Conservation (phyloP, 306 rosid species). For the Rosa multiflora region DNA sequence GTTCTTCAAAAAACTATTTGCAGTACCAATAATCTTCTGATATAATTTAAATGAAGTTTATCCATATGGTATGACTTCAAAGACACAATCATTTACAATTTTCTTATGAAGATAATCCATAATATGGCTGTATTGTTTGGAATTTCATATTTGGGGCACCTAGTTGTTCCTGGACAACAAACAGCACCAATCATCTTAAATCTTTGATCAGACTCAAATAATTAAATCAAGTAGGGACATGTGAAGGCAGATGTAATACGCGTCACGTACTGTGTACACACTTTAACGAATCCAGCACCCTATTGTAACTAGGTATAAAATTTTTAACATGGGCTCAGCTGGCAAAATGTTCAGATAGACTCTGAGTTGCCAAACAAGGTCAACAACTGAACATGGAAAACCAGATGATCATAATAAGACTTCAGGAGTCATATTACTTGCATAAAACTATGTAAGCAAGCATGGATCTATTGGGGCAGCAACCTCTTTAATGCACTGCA, state of each 20-base stretch:
- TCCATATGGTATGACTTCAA: neutral
- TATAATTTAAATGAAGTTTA: neutral
- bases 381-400: neutral
- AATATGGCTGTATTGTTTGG: neutral
- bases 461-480: neutral
- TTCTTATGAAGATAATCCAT: neutral
- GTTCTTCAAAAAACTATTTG: neutral
- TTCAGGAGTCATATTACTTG: neutral
- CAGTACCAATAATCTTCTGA: neutral
- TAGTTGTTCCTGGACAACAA: slow-evolving; percentile 18
- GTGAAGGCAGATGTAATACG: neutral
- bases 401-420: neutral
- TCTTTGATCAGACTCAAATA: slow-evolving; percentile 16
- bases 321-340: neutral
- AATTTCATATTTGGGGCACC: slow-evolving; percentile 19
- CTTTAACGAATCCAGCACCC: neutral
- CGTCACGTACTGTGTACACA: neutral
- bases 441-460: neutral
- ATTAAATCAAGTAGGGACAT: slow-evolving; percentile 1
- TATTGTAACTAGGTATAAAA: neutral
- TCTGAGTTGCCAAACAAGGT: neutral
- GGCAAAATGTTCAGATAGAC: neutral
- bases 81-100: neutral
- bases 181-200: slow-evolving; percentile 9
- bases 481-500: slow-evolving; percentile 8